Base-by-base conservation (phyloP, 2,329 filamentous ascomycete genomes). In the Stenocarpella maydis region DNA sequence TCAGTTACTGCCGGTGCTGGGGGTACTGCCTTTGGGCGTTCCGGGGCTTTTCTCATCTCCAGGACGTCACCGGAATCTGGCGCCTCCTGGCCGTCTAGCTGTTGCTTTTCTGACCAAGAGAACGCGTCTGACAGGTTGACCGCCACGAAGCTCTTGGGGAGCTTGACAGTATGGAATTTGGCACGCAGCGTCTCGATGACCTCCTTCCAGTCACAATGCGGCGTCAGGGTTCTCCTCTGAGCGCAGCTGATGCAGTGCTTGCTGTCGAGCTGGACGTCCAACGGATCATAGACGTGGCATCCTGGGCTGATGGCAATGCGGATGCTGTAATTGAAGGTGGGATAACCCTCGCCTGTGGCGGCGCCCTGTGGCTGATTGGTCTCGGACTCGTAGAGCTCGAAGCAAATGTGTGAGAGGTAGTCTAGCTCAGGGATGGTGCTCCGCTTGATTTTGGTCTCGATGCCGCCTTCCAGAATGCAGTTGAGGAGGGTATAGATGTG, bases 401-500 rank as follows among this genome's bases (percentile, higher is more conserved):
- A 99, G 80, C 94, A 97, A 77, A 99, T 98, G 78, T 98, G 96
- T 9, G 93, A 97, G 34, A 99, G 89, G 78, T 99, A 99, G 79
- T 99, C 96, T 41, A 99, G 90, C 81, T 99, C 96, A 0, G 96
- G 96, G 73, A 99, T 99, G 49, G 93, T 94, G 76, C 94, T 95
- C 45, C 97, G 92, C 75, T 94, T 92, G 77, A 99, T 98, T 83
- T 99, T 99, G 28, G 95, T 98, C 77, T 97, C 92, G 73, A 99
- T 93, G 37, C 96, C 97, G 71, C 97, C 96, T 79, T 99, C 96
- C 31, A 99, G 88, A 74, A 99, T 98, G 79, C 95, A 98, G 80
- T 99, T 99, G 69, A 99, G 88, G 6, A 99, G 87, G 6, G 96
- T 99, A 82, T 99, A 99, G 72, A 99, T 98, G 79, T 99, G 96